These are phyloP conservation scores for Plasmodium reichenowi DNA, from an alignment of 169 alveolate genomes.

Conservation along the genomic window DNA sequence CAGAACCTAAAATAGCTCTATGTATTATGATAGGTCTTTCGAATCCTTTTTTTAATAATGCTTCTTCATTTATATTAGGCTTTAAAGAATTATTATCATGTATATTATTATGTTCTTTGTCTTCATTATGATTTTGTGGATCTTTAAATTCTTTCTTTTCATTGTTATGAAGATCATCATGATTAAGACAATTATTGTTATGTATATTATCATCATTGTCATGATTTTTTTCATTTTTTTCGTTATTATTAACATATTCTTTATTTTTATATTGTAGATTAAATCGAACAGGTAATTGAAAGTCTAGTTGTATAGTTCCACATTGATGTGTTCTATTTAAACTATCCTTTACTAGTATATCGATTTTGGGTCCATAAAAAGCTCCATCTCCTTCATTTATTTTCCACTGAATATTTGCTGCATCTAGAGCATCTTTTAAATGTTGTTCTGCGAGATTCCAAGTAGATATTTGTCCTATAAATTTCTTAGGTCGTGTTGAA, in stretches of 20 bases:
- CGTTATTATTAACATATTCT: slow-evolving; percentile 80
- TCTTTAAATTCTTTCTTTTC: slow-evolving; percentile 2
- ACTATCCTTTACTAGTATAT: slow-evolving; percentile 96
- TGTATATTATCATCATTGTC: background rate
- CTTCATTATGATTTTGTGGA: background rate
- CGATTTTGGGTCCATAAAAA: slow-evolving; percentile 99
- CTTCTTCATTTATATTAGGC: slow-evolving; percentile 9
- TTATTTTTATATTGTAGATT: slow-evolving; percentile 96
- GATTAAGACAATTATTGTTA: background rate
- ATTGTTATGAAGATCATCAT: background rate
- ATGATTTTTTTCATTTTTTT: slow-evolving; percentile 15
- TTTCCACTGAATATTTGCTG: slow-evolving; percentile 94
- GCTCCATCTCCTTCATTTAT: slow-evolving; percentile 99
- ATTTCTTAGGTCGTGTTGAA: slow-evolving; percentile 98
- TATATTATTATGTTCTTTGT: background rate
- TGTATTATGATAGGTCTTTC: slow-evolving; percentile 98
- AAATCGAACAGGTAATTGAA: slow-evolving; percentile 98
- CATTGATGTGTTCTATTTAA: slow-evolving; percentile 98
- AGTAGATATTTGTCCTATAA: slow-evolving; percentile 94
- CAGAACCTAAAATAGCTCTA: slow-evolving; percentile 98
- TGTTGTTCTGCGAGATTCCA: slow-evolving; percentile 98
- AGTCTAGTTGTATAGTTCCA: slow-evolving; percentile 99
- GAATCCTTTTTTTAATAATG: slow-evolving; percentile 88
- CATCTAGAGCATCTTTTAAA: slow-evolving; percentile 93
- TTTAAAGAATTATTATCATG: background rate